Conservation (phyloP, 306 rosid genomes). For the Prunus mira region DNA sequence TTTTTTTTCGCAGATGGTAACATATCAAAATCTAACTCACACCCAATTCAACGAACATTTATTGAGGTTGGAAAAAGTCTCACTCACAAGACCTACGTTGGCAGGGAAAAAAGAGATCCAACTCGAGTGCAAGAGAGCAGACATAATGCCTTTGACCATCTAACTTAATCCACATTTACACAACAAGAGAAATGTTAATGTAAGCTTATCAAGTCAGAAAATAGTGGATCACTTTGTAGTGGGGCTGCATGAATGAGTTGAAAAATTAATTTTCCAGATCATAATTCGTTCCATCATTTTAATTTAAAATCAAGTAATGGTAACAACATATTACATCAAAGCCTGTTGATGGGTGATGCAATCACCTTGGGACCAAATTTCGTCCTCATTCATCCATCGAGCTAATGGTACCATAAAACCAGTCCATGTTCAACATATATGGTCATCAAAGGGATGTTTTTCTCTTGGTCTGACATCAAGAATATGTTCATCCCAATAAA, state of each 20-base stretch:
- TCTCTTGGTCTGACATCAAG: neutral
- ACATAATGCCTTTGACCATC: too few relatives aligned
- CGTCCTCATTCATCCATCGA: neutral
- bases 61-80: neutral
- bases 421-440: neutral
- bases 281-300: neutral
- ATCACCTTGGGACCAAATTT: neutral
- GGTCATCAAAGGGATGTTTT: neutral
- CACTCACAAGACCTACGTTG: neutral
- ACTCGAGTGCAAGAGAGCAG: too few relatives aligned
- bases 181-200: neutral
- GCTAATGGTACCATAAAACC: neutral
- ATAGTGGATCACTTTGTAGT: neutral
- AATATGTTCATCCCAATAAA: neutral
- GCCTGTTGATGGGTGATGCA: neutral
- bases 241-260: neutral
- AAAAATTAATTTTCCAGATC: neutral
- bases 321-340: neutral
- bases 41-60: neutral
- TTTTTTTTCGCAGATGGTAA: neutral
- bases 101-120: too few relatives aligned
- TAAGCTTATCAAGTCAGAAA: neutral
- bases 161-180: too few relatives aligned
- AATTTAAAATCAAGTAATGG: neutral
- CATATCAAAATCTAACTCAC: neutral